A percentile compares a stretch with the other conserved stretches of the same genome.
These are phyloP conservation scores for Tillandsia fasciculata DNA, from an alignment of 176 grass and related monocot genomes.

Conservation along the genomic window DNA sequence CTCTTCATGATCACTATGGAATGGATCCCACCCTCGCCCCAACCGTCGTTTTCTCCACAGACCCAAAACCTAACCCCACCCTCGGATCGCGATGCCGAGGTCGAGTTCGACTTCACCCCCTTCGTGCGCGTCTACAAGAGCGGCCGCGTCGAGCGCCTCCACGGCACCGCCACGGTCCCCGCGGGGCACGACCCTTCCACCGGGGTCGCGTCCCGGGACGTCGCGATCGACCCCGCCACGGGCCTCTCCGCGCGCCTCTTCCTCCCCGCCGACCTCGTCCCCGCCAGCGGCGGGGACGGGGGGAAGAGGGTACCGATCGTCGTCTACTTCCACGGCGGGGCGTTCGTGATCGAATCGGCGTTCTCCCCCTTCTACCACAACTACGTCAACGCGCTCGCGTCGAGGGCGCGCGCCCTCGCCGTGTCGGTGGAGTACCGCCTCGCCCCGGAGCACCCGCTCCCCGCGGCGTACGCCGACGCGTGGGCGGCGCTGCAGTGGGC, in stretches of 20 bases:
- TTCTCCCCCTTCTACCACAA: slow-evolving; percentile 80
- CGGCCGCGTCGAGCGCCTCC: slow-evolving; percentile 28
- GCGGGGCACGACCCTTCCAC: slow-evolving; percentile 20
- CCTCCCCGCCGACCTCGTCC: slow-evolving; percentile 9
- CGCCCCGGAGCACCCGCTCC: slow-evolving; percentile 58
- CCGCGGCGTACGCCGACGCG: slow-evolving; percentile 65
- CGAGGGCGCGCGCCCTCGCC: slow-evolving; percentile 38
- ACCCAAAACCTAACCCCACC: not conserved
- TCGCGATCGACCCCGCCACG: slow-evolving; percentile 18
- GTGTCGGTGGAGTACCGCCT: slow-evolving; percentile 87
- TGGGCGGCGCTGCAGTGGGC: slow-evolving; percentile 60
- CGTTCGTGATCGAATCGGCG: slow-evolving; percentile 73
- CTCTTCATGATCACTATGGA: slow-evolving; percentile 8
- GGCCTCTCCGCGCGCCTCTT: slow-evolving; percentile 23
- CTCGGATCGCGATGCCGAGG: not conserved
- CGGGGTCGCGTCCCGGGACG: slow-evolving; percentile 31
- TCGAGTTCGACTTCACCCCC: slow-evolving; percentile 20
- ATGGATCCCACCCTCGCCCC: slow-evolving; percentile 1
- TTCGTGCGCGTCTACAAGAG: slow-evolving; percentile 33
- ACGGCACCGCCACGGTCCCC: slow-evolving; percentile 17
- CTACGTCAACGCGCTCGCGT: slow-evolving; percentile 45
- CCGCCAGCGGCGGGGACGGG: not conserved
- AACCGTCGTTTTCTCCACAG: not conserved
- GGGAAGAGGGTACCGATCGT: slow-evolving; percentile 33
- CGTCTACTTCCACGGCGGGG: slow-evolving; percentile 66